A percentile compares a stretch with the other conserved stretches of the same genome.
phyloP scores from a whole-genome alignment of 2,329 filamentous ascomycete genomes.

The Ascochyta koolunga region DNA sequence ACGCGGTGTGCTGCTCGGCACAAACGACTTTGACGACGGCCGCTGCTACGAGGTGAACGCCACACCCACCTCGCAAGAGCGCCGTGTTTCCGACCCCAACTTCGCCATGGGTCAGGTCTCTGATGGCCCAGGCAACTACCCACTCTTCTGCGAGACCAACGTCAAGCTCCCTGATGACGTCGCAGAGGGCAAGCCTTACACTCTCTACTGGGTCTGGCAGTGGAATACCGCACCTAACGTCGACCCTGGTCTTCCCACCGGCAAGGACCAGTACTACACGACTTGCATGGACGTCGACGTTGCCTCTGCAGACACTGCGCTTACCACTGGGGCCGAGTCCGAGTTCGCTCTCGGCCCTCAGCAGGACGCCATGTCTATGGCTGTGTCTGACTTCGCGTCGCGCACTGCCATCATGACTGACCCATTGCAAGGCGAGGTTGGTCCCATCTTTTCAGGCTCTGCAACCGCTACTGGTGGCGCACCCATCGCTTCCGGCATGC shows the following conservation, averaged over 20 bases:
- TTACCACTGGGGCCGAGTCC: constrained; percentile 22
- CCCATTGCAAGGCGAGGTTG: constrained; percentile 34
- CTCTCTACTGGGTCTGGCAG: constrained; percentile 96
- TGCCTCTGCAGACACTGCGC: constrained; percentile 34
- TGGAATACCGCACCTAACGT: constrained; percentile 61
- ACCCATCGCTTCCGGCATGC: constrained; percentile 5
- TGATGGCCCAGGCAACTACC: constrained; percentile 48
- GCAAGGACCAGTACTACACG: constrained; percentile 64
- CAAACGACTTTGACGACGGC: constrained; percentile 85
- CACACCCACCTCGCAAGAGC: constrained; percentile 60
- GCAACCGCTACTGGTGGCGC: constrained; percentile 15
- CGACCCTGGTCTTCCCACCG: constrained; percentile 50
- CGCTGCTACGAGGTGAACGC: constrained; percentile 84
- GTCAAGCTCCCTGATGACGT: constrained; percentile 74
- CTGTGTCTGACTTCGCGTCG: constrained; percentile 48
- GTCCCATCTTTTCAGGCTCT: constrained; percentile 28
- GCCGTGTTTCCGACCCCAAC: constrained; percentile 64
- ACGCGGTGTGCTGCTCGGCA: constrained; percentile 76
- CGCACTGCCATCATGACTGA: constrained; percentile 49
- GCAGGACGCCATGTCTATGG: constrained; percentile 51
- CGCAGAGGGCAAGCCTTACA: constrained; percentile 69
- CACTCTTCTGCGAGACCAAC: constrained; percentile 82
- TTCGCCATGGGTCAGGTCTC: constrained; percentile 57
- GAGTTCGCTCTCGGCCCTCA: constrained; percentile 40
- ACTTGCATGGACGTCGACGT: constrained; percentile 63